Conservation (phyloP, 495 filamentous ascomycete species). For the Rusavskia elegans region DNA sequence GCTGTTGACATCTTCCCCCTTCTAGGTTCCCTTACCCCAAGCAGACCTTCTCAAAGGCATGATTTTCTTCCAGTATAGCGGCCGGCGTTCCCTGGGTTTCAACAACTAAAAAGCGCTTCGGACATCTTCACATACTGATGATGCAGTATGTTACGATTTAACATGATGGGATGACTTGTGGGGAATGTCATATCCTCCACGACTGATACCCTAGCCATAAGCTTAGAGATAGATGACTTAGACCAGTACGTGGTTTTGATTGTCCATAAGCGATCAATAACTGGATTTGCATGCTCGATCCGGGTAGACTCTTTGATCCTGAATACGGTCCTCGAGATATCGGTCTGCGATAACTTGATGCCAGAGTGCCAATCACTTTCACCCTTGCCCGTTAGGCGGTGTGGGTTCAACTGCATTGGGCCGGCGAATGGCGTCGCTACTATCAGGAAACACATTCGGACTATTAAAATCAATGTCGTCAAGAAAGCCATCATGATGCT, state of each 20-base stretch:
- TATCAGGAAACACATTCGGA: conserved; percentile 7
- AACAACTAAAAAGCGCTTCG: conserved; percentile 16
- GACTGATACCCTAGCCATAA: background rate
- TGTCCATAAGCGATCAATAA: too few species aligned
- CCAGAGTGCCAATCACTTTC: background rate
- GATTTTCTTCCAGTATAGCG: conserved; percentile 2
- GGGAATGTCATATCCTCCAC: conserved; percentile 9
- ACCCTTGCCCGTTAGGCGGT: conserved; percentile 31
- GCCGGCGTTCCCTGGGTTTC: conserved; percentile 12
- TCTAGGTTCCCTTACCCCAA: conserved; percentile 69
- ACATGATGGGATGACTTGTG: conserved; percentile 3
- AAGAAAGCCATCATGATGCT: background rate
- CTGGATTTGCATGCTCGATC: too few species aligned
- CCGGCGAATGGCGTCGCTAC: background rate
- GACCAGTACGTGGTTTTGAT: background rate
- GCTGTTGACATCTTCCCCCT: background rate
- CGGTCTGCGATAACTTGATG: too few species aligned
- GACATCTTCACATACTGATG: background rate
- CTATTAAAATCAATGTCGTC: conserved; percentile 9
- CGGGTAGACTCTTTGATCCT: too few species aligned
- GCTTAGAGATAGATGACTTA: background rate
- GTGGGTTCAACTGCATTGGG: conserved; percentile 6
- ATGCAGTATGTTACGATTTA: background rate
- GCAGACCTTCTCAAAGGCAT: conserved; percentile 43
- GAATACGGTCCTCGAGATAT: too few species aligned